Evolutionary conservation across 495 filamentous ascomycete species (phyloP), one percentile per base, ranked within the genome.

Genomic region (Trichoderma erinaceum): DNA sequence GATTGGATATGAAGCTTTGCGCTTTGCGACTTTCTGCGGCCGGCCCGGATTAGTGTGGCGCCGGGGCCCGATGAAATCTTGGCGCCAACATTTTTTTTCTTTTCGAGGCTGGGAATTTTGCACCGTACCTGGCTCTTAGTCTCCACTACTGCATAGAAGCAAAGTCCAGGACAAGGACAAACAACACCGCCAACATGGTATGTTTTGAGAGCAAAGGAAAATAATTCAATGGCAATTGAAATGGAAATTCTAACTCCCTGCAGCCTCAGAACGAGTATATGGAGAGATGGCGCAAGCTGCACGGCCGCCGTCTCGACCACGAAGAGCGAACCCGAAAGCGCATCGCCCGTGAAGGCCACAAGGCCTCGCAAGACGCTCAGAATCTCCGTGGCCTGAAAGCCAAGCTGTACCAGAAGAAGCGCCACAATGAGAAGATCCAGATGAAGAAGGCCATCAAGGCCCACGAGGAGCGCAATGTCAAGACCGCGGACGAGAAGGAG

Each of bases 361-460:
- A 91, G 80, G 83, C 84, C 66, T 93, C 90, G 63, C 81, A 93
- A 72, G 86, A 97, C 79, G 91, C 95, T 18, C 93, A 97, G 81
- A 96, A 93, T 77, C 85, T 97, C 72, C 88, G 88, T 69, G 95
- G 96, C 70, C 85, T 97, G 72, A 84, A 92, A 69, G 95, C 95
- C 73, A 99, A 99, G 83, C 84, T 97, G 74, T 90, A 96, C 83
- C 89, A 92, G 77, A 90, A 97, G 84, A 90, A 95, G 86, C 86
- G 95, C 50, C 92, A 93, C 80, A 86, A 90, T 74, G 91, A 98
- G 81, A 99, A 99, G 89, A 98, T 99, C 77, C 93, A 97, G 87
- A 94, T 99, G 91, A 90, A 91, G 79, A 97, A 99, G 86, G 83
- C 88, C 73, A 96, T 99, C 86, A 90, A 89, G 78, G 88, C 90